These are phyloP conservation scores for Globisporangium nagaii DNA, from an alignment of 352 stramenopile genomes.

Conservation along the genomic window DNA sequence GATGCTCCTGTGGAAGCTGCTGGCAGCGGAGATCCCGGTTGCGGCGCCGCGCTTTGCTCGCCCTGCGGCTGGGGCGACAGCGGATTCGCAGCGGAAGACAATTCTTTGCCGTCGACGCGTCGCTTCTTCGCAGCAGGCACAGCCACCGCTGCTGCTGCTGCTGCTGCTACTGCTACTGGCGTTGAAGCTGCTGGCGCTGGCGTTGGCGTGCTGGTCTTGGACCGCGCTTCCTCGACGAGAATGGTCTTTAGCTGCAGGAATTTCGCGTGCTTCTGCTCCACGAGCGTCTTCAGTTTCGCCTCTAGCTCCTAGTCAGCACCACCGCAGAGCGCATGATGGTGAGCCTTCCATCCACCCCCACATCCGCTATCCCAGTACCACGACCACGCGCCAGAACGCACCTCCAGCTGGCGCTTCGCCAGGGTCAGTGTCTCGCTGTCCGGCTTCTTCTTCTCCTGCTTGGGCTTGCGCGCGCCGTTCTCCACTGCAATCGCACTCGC, in stretches of 20 bases:
- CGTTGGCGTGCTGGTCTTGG: slow-evolving; percentile 22
- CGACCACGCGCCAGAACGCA: no score
- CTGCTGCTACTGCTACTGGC: background rate
- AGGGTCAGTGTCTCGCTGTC: slow-evolving; percentile 15
- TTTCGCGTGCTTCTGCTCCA: slow-evolving; percentile 66
- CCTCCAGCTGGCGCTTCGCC: slow-evolving; percentile 29
- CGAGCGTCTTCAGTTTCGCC: slow-evolving; percentile 36
- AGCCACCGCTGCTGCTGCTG: background rate
- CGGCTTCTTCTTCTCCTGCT: slow-evolving; percentile 12
- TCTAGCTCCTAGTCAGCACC: slow-evolving; percentile 29
- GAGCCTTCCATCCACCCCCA: background rate
- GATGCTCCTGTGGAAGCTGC: background rate
- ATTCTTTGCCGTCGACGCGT: slow-evolving; percentile 21
- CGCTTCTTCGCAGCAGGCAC: slow-evolving; percentile 41
- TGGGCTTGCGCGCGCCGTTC: slow-evolving; percentile 10
- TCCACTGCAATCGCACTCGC: background rate
- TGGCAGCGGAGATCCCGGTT: background rate
- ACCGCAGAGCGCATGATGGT: background rate
- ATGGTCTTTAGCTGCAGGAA: slow-evolving; percentile 73
- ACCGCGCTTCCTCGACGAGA: slow-evolving; percentile 54
- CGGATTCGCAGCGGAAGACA: background rate
- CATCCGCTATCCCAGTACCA: no score
- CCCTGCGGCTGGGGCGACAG: background rate
- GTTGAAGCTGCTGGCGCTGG: slow-evolving; percentile 1
- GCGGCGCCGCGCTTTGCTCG: background rate